Evolutionary conservation across 179 eudicot species (phyloP), one percentile per base, ranked within the genome.

Genomic region (Heliamphora pulchella): DNA sequence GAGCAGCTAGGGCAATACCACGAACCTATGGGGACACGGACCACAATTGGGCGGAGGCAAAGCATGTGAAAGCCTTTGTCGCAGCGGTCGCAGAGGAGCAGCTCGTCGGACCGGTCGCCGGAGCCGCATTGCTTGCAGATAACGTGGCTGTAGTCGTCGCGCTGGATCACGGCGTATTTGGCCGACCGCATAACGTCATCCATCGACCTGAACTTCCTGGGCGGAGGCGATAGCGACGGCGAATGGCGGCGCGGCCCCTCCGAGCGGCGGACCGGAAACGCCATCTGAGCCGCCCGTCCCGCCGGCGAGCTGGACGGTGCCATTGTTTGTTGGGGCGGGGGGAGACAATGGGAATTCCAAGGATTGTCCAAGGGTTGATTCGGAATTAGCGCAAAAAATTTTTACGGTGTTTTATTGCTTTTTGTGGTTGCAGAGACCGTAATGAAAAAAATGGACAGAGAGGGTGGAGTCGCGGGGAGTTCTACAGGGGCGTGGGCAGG

Each of bases 21-120:
- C 3, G 87, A 71, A 18, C 97, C 97, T 62, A 91, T 90, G 2
- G 97, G 98, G 41, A 95, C 85, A 58, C 97, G 90, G 18, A 85
- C 90, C 2, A 91, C 94, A 67, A 95, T 82, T 47, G 98, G 98
- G 6, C 98, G 84, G 8, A 87, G 80, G 76, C 98, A 95, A 39
- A 78, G 48, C 98, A 95, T 91, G 82, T 95, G 98, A 71, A 81
- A 91, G 10, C 97, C 98, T 31, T 74, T 85, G 74, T 95, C 94
- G 64, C 98, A 95, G 13, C 82, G 85, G 72, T 95, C 97, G 68
- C 98, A 95, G 18, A 95, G 79, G 4, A 95, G 79, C 3, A 93
- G 48, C 88, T 95, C 93, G 8, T 89, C 88, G 48, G 80, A 82
- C 8, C 62, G 76, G 6, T 95, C 89, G 44, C 97, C 98, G 22